Percentiles rank a stretch among this genome's conserved stretches.
phyloP scores from a whole-genome alignment of 2,329 filamentous ascomycete species.

The Parascedosporium putredinis region DNA sequence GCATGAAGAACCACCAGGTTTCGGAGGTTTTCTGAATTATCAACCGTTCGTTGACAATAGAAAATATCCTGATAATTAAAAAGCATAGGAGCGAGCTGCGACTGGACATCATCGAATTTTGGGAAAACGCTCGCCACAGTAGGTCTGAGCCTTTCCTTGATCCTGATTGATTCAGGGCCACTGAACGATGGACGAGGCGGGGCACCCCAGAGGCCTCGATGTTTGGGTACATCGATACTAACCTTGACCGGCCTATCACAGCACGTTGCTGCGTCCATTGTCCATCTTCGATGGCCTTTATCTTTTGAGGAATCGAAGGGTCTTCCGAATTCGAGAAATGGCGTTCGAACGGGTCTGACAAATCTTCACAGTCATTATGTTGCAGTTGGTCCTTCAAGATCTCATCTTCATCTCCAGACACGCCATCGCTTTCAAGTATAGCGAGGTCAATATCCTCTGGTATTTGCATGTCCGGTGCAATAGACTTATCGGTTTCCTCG shows the following conservation, averaged over 20 bases:
- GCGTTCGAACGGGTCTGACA: slow-evolving; percentile 63
- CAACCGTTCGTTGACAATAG: slow-evolving; percentile 59
- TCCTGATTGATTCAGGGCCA: slow-evolving; percentile 38
- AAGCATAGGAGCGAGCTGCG: slow-evolving; percentile 57
- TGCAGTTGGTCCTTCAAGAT: slow-evolving; percentile 23
- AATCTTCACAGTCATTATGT: slow-evolving; percentile 43
- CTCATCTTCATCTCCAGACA: slow-evolving; percentile 30
- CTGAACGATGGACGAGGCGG: slow-evolving; percentile 25
- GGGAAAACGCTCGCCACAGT: slow-evolving; percentile 41
- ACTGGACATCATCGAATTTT: slow-evolving; percentile 51
- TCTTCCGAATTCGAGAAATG: slow-evolving; percentile 68
- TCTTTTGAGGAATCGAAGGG: slow-evolving; percentile 41
- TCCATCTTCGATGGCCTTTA: slow-evolving; percentile 38
- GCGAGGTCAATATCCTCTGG: slow-evolving; percentile 22
- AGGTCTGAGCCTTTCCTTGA: slow-evolving; percentile 61
- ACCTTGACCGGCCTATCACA: slow-evolving; percentile 34
- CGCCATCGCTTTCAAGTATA: slow-evolving; percentile 22
- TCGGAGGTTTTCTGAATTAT: slow-evolving; percentile 59
- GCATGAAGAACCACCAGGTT: slow-evolving; percentile 71
- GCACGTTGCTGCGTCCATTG: slow-evolving; percentile 41
- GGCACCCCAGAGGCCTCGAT: slow-evolving; percentile 22
- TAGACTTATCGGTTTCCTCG: slow-evolving; percentile 13
- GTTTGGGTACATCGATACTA: slow-evolving; percentile 36
- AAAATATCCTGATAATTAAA: slow-evolving; percentile 79
- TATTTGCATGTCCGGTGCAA: slow-evolving; percentile 14